phyloP scores from a whole-genome alignment of 495 filamentous ascomycete species.

The Elasticomyces elasticus region DNA sequence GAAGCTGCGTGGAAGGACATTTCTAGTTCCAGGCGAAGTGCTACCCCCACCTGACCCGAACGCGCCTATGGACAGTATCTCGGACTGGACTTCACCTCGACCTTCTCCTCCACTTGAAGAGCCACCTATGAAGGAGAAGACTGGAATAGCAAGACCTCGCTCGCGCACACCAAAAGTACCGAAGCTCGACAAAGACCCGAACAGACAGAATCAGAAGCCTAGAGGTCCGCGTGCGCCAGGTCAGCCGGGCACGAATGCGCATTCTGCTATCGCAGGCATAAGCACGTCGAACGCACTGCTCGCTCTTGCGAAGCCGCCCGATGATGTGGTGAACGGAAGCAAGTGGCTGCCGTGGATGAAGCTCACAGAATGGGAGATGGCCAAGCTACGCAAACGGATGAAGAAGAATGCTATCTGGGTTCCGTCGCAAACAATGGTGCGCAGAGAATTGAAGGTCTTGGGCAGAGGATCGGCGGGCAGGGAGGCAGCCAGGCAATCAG shows the following conservation, averaged over 20 bases:
- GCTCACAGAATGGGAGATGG: constrained; percentile 85
- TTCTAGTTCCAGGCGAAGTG: constrained; percentile 39
- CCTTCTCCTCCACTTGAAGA: constrained; percentile 14
- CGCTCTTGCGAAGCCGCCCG: constrained; percentile 64
- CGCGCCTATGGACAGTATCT: constrained; percentile 31
- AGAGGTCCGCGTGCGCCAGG: constrained; percentile 41
- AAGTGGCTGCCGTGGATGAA: constrained; percentile 79
- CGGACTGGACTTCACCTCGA: constrained; percentile 30
- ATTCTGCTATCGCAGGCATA: constrained; percentile 49
- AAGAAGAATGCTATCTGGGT: constrained; percentile 98
- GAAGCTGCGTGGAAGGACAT: constrained; percentile 40
- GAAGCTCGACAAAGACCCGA: constrained; percentile 22
- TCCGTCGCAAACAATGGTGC: constrained; percentile 93
- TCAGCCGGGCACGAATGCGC: constrained; percentile 44
- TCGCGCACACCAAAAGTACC: constrained; percentile 26
- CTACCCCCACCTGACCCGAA: constrained; percentile 38
- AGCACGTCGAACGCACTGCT: constrained; percentile 78
- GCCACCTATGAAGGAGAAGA: constrained; percentile 7
- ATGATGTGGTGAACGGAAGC: constrained; percentile 63
- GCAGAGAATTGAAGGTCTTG: constrained; percentile 66
- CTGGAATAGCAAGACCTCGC: constrained; percentile 6
- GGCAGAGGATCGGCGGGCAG: constrained; percentile 72
- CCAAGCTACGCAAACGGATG: constrained; percentile 85
- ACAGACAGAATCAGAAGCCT: constrained; percentile 23
- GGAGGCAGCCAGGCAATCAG: constrained; percentile 55